Base-by-base conservation (phyloP, 176 grass and related monocot species). In the Rhynchospora tenuis region DNA sequence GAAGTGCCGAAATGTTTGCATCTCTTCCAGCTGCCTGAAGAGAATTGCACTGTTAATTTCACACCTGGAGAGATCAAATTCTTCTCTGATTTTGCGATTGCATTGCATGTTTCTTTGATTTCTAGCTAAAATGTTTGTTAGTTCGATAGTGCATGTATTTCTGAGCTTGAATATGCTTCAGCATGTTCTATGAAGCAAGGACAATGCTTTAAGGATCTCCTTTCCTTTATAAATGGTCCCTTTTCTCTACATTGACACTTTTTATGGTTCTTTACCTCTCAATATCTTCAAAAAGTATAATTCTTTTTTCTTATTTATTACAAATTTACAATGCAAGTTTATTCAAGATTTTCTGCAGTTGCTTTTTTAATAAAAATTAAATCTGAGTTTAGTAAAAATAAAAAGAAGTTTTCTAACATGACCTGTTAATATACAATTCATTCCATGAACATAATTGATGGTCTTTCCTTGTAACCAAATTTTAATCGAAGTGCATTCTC, bases 1-100 rank as follows among this genome's bases (percentile, higher is more conserved):
- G 9, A 44, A 70, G 33, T 44, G 66, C 66, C 16, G n/a, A 70
- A 70, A 44, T 0, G 2, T 43, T 70, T 14, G 66, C 29, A 70
- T 4, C n/a, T 73, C 43, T 60, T 16, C 20, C n/a, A n/a, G n/a
- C 83, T 88, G 88, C 91, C 91, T 88, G 83, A 88, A 66, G 86
- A 9, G 91, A 88, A 84, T 9, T 64, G 59, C 85, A 84, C 91
- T 81, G 83, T 82, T 45, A 93, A 88, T 88, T 85, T 48, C 48
- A 48, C 43, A 26, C 19, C 69, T 48, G 9, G 22, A 50, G 44
- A 73, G 69, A 43, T 73, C 16, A n/a, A 50, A 1, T 73, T 47
- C 44, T 47, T 47, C 19, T 48, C 6, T 19, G 0, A 48, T 12
- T 46, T 73, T 72, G 23, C 11, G 6, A 68, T 45, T 72, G 9